Evolutionary conservation across 2,329 filamentous ascomycete genomes (phyloP), one percentile per base, ranked within the genome.

Genomic region (Beauveria asiatica): DNA sequence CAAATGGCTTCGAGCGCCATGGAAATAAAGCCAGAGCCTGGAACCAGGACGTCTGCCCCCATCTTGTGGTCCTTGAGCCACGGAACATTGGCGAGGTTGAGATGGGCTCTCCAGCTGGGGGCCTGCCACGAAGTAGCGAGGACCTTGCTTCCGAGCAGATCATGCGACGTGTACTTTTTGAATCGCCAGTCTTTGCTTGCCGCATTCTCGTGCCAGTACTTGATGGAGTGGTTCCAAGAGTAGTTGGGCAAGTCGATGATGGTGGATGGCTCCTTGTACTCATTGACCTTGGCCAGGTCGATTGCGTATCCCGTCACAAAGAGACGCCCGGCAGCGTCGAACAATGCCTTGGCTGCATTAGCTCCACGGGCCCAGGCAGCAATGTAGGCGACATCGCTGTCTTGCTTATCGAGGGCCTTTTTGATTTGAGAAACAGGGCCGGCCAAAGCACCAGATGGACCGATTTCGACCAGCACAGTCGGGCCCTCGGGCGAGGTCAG

Each of bases 11-110:
- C 76, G 1, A 74, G 72, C 2, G 71, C 73, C 69, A 80, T 77
- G 8, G 71, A 67, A 1, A 79, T 61, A 60, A 76, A 80, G 0
- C 69, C 76, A 1, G 77, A 74, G 17, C 63, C 70, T 0, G 78
- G 78, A 37, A 79, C 76, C 0, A 81, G 65, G 6, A 75, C 65
- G 16, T 76, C 66, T 0, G 66, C 65, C 9, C 71, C 67, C 6
- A 81, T 61, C 52, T 69, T 69, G 63, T 83, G 77, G 54, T 79
- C 75, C 0, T 62, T 57, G 3, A 81, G 60, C 80, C 79, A 82
- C 0, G 75, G 70, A 0, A 74, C 62, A 33, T 79, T 70, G 1
- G 68, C 65, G 1, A 73, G 61, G 3, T 68, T 64, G 0, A 80
- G 62, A 3, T 76, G 50, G 37, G 77, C 76, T 11, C 75, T 65